Base-by-base conservation (phyloP, 2,329 filamentous ascomycete genomes). In the Aspergillus luchuensis region DNA sequence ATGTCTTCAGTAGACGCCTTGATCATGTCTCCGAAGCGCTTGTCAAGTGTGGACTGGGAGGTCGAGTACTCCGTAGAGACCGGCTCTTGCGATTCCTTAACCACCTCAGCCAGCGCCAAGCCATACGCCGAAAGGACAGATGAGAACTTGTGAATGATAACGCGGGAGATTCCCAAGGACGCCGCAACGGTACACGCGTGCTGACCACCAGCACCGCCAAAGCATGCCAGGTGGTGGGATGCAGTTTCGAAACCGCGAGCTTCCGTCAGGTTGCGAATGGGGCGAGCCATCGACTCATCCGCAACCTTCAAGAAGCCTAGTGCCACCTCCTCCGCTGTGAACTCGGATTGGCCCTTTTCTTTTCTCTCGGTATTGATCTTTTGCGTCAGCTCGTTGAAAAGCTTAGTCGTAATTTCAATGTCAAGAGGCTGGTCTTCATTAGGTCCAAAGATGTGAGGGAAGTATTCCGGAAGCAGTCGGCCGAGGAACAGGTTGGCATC, bases 391-490 rank as follows among this genome's bases (percentile, higher is more conserved):
- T 92, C 87, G 64, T 89, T 83, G 62, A 97, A 90, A 1, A 91
- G 84, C 68, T 85, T 87, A 72, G 87, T 85, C 68, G 91, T 96
- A 0, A 91, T 90, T 59, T 89, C 84, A 1, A 85, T 81, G 71
- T 97, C 92, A 1, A 97, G 78, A 0, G 88, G 90, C 73, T 97
- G 87, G 63, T 97, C 84, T 72, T 97, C 93, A 48, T 93, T 89
- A 74, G 91, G 89, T 49, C 94, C 94, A 69, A 98, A 97, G 61
- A 98, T 97, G 74, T 93, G 94, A 0, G 94, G 94, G 76, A 98
- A 98, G 81, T 96, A 97, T 63, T 96, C 91, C 0, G 93, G 93
- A 1, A 97, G 78, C 4, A 98, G 80, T 23, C 94, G 87, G 0
- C 93, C 93, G 0, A 98, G 85, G 72, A 92, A 93, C 5, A 97